Base-by-base conservation (phyloP, 495 filamentous ascomycete species). In the Aspergillus carlsbadensis region DNA sequence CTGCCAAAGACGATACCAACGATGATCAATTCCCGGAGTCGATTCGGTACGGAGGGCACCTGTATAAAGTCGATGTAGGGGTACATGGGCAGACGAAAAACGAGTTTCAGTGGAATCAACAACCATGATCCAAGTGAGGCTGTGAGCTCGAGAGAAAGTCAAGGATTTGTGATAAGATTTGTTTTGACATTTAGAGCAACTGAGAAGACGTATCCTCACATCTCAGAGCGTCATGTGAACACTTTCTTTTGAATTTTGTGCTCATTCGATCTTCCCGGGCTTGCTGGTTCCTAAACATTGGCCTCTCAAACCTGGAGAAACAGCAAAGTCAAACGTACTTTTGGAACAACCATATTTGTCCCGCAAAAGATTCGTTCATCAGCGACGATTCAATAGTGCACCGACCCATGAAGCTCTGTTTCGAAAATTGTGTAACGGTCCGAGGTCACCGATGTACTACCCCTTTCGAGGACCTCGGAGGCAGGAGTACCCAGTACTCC, bases 51-150 rank as follows among this genome's bases (percentile, higher is more conserved):
- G 82, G 86, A 21, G 89, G 89, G 8, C 81, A 75, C 26, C 40
- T 92, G 47, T 92, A 87, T 65, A 78, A 67, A 60, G 81, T 90
- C 24, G 79, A 91, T 59, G 88, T 91, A 52, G 86, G 85, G 14
- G 72, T 84, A 4, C 74, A 68, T 60, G 87, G 87, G 11, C 41
- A 84, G 62, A 71, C 73, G 39, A 77, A 83, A 56, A 78, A 81
- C 63, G 70, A 78, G 63, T 88, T 88, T 60, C 69, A 62, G 21
- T 60, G 73, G 33, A 39, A 61, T 42, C 35, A 55, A 60, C 55
- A 17, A 33, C 46, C 24, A 11, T 31, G n/a, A 10, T 13, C 31
- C 22, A 10, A 5, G 22, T 26, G 48, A 45, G 42, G 21, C 33
- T 29, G 22, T 22, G 18, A 18, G 6, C 20, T 22, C 3, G 8